Evolutionary conservation across 495 filamentous ascomycete species (phyloP).

Genomic region (Saxophila tyrrhenica): DNA sequence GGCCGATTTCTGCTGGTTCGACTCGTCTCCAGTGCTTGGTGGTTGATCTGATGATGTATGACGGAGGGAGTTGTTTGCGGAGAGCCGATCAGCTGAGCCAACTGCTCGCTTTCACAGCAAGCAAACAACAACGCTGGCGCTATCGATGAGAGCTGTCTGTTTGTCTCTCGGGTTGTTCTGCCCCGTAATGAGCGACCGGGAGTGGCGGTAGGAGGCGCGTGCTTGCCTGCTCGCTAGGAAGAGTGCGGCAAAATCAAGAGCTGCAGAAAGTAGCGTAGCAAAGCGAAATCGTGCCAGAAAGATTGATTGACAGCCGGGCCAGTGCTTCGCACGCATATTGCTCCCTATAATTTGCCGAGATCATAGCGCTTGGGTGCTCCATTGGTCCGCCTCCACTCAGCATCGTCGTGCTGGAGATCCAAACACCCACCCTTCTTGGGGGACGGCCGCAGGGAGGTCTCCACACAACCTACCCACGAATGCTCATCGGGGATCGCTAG

Average conservation of each 20-base stretch:
- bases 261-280: too few species aligned
- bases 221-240: neutral
- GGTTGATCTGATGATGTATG: neutral
- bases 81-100: too few species aligned
- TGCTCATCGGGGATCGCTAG: too few species aligned
- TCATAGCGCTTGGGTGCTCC: neutral
- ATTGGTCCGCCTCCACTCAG: constrained; percentile 1
- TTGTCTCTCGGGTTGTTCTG: too few species aligned
- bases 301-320: neutral
- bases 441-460: neutral
- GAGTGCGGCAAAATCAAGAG: neutral
- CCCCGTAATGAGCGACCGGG: too few species aligned
- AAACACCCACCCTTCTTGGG: neutral
- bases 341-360: neutral
- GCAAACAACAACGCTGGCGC: too few species aligned
- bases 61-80: too few species aligned
- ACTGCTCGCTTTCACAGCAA: too few species aligned
- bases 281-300: neutral
- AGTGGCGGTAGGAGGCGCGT: neutral
- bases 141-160: too few species aligned
- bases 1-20: neutral
- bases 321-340: neutral
- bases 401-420: neutral
- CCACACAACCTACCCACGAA: too few species aligned
- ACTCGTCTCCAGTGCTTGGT: neutral